Evolutionary conservation across 148 eudicot genomes (phyloP), one percentile per base, ranked within the genome.

Genomic region (Tetragonia tetragonoides): DNA sequence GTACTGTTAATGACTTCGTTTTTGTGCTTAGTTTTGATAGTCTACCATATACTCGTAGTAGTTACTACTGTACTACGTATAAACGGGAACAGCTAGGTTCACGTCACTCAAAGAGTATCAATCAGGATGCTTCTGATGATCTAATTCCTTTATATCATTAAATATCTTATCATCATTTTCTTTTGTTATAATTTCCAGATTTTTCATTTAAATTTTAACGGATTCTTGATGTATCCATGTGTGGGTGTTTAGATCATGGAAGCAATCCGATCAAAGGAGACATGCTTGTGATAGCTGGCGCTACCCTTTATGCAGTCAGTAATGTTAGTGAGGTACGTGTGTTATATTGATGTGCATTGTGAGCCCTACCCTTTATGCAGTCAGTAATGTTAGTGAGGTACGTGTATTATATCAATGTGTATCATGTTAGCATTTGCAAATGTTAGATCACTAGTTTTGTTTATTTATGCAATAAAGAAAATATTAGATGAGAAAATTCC

Each of bases 341-440:
- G 38, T 69, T 17, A 11, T 42, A 17, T 39, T 38, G 1, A 71
- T 71, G 69, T 16, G 47, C n/a, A n/a, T n/a, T n/a, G n/a, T n/a
- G n/a, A n/a, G 97, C 21, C 83, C 97, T 68, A 93, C 90, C 41
- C 92, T 93, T 65, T 93, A 93, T 83, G 97, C 84, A 80, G 83
- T 91, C 75, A 86, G 88, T 77, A 93, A 93, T 75, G 97, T 93
- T 73, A 88, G 92, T 34, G 95, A 93, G 93, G 97, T 93, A 75
- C 80, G 82, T 60, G 60, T 24, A 54, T 69, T 17, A 11, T 42
- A 17, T 39, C n/a, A 28, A 71, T 71, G 69, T 16, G 47, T 78
- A 28, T 76, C 70, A 62, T 61, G 38, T n/a, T 46, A 65, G n/a
- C 56, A 37, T 76, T n/a, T 76, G 64, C 65, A 68, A 62, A 64